These are phyloP conservation scores for Canna indica DNA, from an alignment of 176 grass and related monocot species.

Conservation along the genomic window DNA sequence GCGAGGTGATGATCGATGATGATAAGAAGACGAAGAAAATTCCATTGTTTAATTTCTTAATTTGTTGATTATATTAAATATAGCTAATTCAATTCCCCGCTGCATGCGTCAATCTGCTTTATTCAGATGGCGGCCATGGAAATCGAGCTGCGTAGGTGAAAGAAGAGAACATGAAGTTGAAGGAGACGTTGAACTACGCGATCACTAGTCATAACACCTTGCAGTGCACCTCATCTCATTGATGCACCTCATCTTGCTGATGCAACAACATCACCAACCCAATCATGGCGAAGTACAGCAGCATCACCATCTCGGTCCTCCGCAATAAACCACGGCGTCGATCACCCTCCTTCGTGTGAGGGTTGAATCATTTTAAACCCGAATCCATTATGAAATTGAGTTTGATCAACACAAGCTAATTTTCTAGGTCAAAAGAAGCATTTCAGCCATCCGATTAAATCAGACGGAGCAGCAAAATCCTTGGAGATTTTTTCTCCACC, in stretches of 20 bases:
- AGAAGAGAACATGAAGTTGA: conserved; percentile 77
- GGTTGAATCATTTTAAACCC: too few species aligned
- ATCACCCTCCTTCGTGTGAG: conserved; percentile 35
- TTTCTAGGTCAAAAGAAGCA: too few species aligned
- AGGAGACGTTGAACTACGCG: conserved; percentile 63
- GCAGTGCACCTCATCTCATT: too few species aligned
- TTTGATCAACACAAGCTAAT: too few species aligned
- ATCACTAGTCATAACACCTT: conserved; percentile 64
- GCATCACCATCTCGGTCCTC: conserved; percentile 57
- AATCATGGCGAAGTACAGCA: background rate
- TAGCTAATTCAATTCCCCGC: too few species aligned
- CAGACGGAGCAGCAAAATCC: too few species aligned
- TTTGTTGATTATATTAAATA: conserved; percentile 15
- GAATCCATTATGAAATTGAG: too few species aligned
- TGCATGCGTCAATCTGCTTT: too few species aligned
- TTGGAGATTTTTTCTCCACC: too few species aligned
- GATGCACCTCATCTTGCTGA: conserved; percentile 62
- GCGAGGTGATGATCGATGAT: conserved; percentile 46
- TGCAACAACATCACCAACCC: conserved; percentile 31
- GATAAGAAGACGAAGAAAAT: too few species aligned
- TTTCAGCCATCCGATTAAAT: too few species aligned
- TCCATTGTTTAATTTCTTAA: background rate
- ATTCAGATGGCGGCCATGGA: conserved; percentile 46
- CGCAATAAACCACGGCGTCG: conserved; percentile 35
- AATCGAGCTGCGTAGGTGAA: conserved; percentile 62